Evolutionary conservation across 805 yeast species (phyloP), one percentile per base, ranked within the genome.

Genomic region (Yarrowia divulgata): DNA sequence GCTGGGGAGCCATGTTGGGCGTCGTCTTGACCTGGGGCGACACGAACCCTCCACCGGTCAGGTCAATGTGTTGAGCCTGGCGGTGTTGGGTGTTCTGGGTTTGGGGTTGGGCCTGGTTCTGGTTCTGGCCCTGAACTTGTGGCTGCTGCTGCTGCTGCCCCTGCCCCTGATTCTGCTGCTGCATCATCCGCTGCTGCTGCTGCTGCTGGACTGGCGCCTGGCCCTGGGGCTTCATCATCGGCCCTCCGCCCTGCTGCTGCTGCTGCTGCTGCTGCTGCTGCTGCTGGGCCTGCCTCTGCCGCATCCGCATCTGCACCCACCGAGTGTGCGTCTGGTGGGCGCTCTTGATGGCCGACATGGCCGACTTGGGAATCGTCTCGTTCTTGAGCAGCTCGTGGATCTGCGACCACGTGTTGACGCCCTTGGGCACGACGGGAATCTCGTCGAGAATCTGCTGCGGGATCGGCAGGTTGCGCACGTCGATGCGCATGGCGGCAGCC

Each of bases 371-470:
- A 48, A 90, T 79, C 70, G 85, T 81, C 70, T 86, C 87, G 71
- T 85, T 83, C 72, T 86, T 85, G 54, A 87, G 78, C 73, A 88
- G 83, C 50, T 88, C 89, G 77, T 88, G 86, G 37, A 91, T 86
- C 75, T 88, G 90, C 29, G 87, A 85, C 97, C 97, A 93, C 8
- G 96, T 90, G 73, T 85, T 88, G 37, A 88, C 88, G 63, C 87
- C 89, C 14, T 88, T 88, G 0, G 97, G 97, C 42, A 91, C 81
- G 58, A 85, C 88, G 10, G 97, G 96, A 58, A 91, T 84, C 73
- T 85, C 85, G 67, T 84, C 82, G 23, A 91, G 78, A 34, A 91
- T 77, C 1, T 86, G 85, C 16, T 85, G 85, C 0, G 97, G 97
- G 64, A 93, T 91, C 3, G 91, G 92, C 1, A 87, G 80, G 52